phyloP scores from a whole-genome alignment of 768 basidiomycete species.

The Phanerochaete carnosa region DNA sequence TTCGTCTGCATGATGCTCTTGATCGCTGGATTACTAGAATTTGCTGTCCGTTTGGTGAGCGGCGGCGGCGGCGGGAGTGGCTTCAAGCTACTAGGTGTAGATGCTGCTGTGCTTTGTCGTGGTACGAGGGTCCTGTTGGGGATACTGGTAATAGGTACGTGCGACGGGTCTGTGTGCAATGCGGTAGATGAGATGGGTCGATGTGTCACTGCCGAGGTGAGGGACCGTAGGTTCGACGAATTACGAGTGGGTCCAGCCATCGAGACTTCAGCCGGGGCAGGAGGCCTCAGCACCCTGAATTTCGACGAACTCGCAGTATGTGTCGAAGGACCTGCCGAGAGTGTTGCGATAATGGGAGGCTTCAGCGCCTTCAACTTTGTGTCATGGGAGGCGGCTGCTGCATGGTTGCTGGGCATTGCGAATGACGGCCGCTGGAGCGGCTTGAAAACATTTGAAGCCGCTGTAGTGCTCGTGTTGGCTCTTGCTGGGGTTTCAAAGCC shows the following conservation, averaged over 20 bases:
- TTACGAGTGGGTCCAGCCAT: neutral
- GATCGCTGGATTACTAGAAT: constrained; percentile 18
- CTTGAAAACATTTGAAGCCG: neutral
- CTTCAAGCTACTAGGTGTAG: constrained; percentile 8
- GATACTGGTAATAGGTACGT: neutral
- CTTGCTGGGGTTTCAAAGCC: neutral
- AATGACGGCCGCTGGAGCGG: neutral
- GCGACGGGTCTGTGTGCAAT: neutral
- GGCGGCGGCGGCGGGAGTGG: constrained; percentile 28
- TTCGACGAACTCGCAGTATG: neutral
- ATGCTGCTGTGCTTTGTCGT: neutral
- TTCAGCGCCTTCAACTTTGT: neutral
- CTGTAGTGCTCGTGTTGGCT: neutral
- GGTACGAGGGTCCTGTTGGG: neutral
- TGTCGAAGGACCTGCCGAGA: neutral
- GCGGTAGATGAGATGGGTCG: neutral
- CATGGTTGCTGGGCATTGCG: neutral
- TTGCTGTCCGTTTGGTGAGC: constrained; percentile 14
- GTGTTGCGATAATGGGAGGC: neutral
- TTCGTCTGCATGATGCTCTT: constrained; percentile 50
- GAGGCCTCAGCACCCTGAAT: neutral
- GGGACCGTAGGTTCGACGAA: neutral
- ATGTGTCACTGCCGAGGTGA: neutral
- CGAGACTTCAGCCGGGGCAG: neutral
- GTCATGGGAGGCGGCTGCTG: neutral